Evolutionary conservation across 148 eudicot species (phyloP).

Genomic region (Cornus florida): DNA sequence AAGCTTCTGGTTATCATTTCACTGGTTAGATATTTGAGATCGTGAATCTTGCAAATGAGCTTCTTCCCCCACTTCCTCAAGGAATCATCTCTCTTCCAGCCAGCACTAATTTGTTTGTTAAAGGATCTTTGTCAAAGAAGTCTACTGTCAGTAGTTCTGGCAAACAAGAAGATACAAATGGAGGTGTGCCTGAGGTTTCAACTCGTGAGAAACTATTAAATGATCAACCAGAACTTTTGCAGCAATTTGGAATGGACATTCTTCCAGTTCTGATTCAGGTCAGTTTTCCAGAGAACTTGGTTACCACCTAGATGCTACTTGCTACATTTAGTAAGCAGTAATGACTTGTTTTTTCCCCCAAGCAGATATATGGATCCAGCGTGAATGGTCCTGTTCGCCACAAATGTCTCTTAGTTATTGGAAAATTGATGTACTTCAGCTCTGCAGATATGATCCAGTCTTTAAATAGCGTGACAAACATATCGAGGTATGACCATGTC

Average conservation of each 20-base stretch:
- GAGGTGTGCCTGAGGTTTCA: conserved; percentile 52
- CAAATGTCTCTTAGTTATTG: conserved; percentile 93
- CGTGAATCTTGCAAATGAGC: conserved; percentile 97
- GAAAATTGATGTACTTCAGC: conserved; percentile 96
- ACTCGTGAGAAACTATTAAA: conserved; percentile 70
- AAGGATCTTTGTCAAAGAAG: conserved; percentile 65
- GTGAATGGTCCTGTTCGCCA: conserved; percentile 97
- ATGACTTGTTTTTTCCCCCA: conserved; percentile 5
- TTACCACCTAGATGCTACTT: not conserved
- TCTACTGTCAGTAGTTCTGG: conserved; percentile 56
- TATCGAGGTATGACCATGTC: conserved; percentile 60
- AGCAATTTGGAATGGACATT: conserved; percentile 88
- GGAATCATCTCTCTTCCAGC: conserved; percentile 87
- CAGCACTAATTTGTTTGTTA: conserved; percentile 53
- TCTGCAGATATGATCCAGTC: conserved; percentile 82
- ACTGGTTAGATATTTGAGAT: conserved; percentile 80
- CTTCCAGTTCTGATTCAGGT: conserved; percentile 98
- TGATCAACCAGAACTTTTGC: conserved; percentile 94
- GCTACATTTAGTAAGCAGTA: conserved; percentile 3
- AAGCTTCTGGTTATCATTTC: not conserved
- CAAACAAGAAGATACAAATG: conserved; percentile 64
- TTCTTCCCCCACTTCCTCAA: conserved; percentile 93
- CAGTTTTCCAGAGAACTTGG: conserved; percentile 6
- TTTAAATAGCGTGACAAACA: conserved; percentile 62
- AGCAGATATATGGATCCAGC: conserved; percentile 94